phyloP scores from a whole-genome alignment of 1,139 yeast species.

The Pichia norvegensis region DNA sequence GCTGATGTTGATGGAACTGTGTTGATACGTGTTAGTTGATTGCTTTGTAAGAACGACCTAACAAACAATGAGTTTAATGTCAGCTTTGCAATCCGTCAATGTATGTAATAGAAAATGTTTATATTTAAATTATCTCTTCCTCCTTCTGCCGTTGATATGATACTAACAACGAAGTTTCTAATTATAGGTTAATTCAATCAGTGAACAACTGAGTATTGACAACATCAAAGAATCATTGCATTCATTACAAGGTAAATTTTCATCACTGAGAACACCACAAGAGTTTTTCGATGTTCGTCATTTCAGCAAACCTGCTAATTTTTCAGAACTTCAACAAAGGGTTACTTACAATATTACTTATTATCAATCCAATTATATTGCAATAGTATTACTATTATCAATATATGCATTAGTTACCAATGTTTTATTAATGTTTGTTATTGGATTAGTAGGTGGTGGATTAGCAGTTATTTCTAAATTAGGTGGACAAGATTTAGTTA shows the following conservation, averaged over 20 bases:
- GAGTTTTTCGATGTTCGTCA: conserved; percentile 91
- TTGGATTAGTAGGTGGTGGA: conserved; percentile 61
- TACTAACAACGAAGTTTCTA: background rate
- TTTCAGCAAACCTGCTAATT: conserved; percentile 81
- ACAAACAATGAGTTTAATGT: conserved; percentile 12
- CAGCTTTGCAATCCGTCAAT: conserved; percentile 26
- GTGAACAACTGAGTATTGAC: conserved; percentile 25
- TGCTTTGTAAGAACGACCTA: background rate
- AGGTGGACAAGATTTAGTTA: conserved; percentile 76
- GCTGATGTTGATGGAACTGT: no score
- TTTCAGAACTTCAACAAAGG: conserved; percentile 84
- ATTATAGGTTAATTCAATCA: conserved; percentile 5
- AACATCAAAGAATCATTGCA: conserved; percentile 26
- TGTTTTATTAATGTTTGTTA: conserved; percentile 73
- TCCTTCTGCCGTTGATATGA: background rate
- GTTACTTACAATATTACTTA: conserved; percentile 79
- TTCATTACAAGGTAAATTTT: conserved; percentile 51
- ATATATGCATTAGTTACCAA: conserved; percentile 76
- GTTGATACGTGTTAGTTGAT: no score
- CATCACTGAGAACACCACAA: conserved; percentile 79
- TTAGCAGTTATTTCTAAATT: conserved; percentile 69
- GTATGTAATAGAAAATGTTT: no score
- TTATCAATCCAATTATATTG: conserved; percentile 79
- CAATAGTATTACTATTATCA: conserved; percentile 63
- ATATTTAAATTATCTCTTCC: no score